These are phyloP conservation scores for Rubia peregrina DNA, from an alignment of 305 asterid species.

Conservation along the genomic window DNA sequence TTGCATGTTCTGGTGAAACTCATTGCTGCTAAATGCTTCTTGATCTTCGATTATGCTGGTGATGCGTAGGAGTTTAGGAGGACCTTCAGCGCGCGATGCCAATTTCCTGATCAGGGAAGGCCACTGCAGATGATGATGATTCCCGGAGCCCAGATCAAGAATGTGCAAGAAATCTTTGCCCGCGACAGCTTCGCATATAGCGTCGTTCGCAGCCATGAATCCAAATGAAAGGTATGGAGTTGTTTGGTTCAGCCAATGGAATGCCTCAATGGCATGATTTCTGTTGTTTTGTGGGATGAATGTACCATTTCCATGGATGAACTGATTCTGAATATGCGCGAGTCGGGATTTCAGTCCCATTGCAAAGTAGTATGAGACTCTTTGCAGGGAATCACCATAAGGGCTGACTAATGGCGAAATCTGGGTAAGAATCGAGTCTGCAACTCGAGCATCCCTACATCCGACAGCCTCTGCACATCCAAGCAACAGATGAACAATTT, in stretches of 20 bases:
- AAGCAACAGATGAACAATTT: conserved; percentile 49
- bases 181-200: conserved; percentile 33
- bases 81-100: conserved; percentile 24
- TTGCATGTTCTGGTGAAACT: conserved; percentile 29
- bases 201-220: conserved; percentile 49
- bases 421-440: conserved; percentile 33
- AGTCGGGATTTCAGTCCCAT: conserved; percentile 40
- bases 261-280: conserved; percentile 25
- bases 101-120: conserved; percentile 28
- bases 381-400: conserved; percentile 49
- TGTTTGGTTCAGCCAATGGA: conserved; percentile 33
- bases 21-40: conserved; percentile 11
- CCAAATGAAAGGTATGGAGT: conserved; percentile 49
- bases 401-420: conserved; percentile 38
- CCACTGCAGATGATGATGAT: conserved; percentile 46
- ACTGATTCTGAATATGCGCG: conserved; percentile 23
- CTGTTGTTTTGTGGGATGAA: conserved; percentile 5
- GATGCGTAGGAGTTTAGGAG: conserved; percentile 31
- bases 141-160: conserved; percentile 46
- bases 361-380: conserved; percentile 51
- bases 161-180: conserved; percentile 39
- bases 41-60: conserved; percentile 37
- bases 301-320: conserved; percentile 26
- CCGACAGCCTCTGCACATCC: conserved; percentile 71
- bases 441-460: conserved; percentile 46